A percentile compares a stretch with the other conserved stretches of the same genome.
Conservation (phyloP, 768 basidiomycete species). For the Cystofilobasidium ferigula region DNA sequence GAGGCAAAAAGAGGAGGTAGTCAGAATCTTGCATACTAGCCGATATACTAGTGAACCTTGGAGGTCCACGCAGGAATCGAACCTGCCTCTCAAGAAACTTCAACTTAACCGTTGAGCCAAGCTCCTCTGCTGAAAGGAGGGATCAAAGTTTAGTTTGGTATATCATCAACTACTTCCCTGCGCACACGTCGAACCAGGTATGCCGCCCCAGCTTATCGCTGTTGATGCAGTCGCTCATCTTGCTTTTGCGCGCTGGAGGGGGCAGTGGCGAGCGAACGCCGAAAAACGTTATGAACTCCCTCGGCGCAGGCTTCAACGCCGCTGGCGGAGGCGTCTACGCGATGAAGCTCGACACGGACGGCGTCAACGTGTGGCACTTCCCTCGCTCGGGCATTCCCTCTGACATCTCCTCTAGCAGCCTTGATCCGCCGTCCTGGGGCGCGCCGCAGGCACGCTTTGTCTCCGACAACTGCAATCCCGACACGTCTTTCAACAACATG, state of each 20-base stretch:
- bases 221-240: too few relatives aligned
- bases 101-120: not conserved
- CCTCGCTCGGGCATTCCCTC: conserved; percentile 57
- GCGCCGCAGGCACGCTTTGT: conserved; percentile 68
- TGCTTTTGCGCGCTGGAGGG: not conserved
- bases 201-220: conserved; percentile 43
- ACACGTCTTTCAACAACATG: conserved; percentile 64
- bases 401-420: conserved; percentile 58
- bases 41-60: not conserved
- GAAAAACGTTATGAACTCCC: conserved; percentile 48
- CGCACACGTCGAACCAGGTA: conserved; percentile 41
- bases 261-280: conserved; percentile 59
- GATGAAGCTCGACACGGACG: conserved; percentile 2
- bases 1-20: not conserved
- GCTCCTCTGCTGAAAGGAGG: too few relatives aligned
- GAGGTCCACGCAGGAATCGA: not conserved
- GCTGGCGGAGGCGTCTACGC: conserved; percentile 79
- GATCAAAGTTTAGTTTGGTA: too few relatives aligned
- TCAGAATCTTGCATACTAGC: conserved; percentile 1
- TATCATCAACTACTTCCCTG: too few relatives aligned
- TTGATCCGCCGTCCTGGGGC: conserved; percentile 66
- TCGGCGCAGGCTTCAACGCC: conserved; percentile 67
- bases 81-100: not conserved
- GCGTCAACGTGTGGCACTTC: conserved; percentile 47
- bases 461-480: conserved; percentile 59